A percentile compares a stretch with the other conserved stretches of the same genome.
phyloP scores from a whole-genome alignment of 2,329 filamentous ascomycete genomes.

The Tolypocladium inflatum region DNA sequence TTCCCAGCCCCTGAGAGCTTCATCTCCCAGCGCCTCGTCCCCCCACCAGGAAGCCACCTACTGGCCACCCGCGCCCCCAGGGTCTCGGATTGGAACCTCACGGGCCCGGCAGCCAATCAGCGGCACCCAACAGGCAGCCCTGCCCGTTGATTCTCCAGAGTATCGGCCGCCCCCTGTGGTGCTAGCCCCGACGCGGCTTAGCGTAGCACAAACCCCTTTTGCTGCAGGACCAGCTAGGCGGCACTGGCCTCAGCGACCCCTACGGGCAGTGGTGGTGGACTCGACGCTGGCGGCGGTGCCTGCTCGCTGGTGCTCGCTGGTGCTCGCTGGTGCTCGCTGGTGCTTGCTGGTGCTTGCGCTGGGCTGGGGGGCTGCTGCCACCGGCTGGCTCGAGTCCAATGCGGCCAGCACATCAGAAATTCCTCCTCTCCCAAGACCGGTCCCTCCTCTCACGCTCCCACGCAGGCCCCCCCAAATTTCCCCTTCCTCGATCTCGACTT shows the following conservation, averaged over 20 bases:
- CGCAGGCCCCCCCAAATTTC: slow-evolving; percentile 12
- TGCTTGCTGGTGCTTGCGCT: neutral
- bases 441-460: slow-evolving; percentile 1
- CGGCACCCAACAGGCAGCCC: slow-evolving; percentile 6
- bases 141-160: slow-evolving; percentile 20
- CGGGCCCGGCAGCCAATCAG: slow-evolving; percentile 12
- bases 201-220: slow-evolving; percentile 22
- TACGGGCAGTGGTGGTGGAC: neutral
- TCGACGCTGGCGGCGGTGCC: neutral
- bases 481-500: slow-evolving; percentile 14
- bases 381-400: slow-evolving; percentile 2
- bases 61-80: neutral
- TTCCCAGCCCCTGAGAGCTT: neutral
- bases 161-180: slow-evolving; percentile 5
- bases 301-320: neutral
- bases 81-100: neutral
- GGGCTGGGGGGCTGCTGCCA: neutral
- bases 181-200: slow-evolving; percentile 16
- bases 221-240: slow-evolving; percentile 8
- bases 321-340: neutral
- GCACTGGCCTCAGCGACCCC: neutral
- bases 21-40: neutral
- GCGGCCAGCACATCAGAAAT: slow-evolving; percentile 8
- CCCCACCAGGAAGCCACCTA: neutral
- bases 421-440: neutral